Evolutionary conservation across 1,284 basidiomycete species (phyloP).

Genomic region (Acaromyces ingoldii): DNA sequence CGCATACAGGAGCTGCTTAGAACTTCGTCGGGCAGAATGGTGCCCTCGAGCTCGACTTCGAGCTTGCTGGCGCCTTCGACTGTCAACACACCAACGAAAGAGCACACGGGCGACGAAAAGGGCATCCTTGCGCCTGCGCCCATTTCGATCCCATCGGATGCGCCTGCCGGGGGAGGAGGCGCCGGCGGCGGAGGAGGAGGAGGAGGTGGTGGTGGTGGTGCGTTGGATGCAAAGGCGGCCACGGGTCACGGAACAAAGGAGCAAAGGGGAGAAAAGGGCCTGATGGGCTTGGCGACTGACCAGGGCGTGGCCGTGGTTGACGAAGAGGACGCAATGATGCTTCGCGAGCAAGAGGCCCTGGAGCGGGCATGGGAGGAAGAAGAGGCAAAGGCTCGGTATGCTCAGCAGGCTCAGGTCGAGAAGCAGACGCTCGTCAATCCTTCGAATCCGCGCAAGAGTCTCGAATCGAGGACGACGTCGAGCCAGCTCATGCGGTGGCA

Average conservation of each 20-base stretch:
- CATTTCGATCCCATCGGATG: conserved; percentile 34
- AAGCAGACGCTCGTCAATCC: conserved; percentile 48
- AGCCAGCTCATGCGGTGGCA: conserved; percentile 60
- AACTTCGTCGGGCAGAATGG: not conserved
- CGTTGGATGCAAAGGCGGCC: too few relatives aligned
- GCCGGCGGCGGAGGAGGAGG: too few relatives aligned
- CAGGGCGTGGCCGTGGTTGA: not conserved
- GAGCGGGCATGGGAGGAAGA: conserved; percentile 40
- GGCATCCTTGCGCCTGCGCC: conserved; percentile 23
- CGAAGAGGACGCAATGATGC: conserved; percentile 21
- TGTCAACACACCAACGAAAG: not conserved
- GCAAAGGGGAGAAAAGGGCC: too few relatives aligned
- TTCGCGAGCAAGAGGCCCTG: conserved; percentile 35
- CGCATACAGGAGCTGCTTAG: conserved; percentile 34
- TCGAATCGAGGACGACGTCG: not conserved
- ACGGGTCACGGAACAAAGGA: too few relatives aligned
- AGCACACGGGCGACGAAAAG: too few relatives aligned
- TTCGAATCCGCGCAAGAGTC: conserved; percentile 40
- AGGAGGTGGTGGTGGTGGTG: too few relatives aligned
- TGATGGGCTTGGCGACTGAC: too few relatives aligned
- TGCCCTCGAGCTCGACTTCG: not conserved
- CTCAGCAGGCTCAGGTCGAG: conserved; percentile 39
- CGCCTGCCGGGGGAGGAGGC: conserved; percentile 14
- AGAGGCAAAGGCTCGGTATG: conserved; percentile 31
- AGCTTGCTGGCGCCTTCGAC: not conserved